A percentile compares a stretch with the other conserved stretches of the same genome.
Evolutionary conservation across 352 stramenopile genomes (phyloP).

Genomic region (Phytophthora pini): DNA sequence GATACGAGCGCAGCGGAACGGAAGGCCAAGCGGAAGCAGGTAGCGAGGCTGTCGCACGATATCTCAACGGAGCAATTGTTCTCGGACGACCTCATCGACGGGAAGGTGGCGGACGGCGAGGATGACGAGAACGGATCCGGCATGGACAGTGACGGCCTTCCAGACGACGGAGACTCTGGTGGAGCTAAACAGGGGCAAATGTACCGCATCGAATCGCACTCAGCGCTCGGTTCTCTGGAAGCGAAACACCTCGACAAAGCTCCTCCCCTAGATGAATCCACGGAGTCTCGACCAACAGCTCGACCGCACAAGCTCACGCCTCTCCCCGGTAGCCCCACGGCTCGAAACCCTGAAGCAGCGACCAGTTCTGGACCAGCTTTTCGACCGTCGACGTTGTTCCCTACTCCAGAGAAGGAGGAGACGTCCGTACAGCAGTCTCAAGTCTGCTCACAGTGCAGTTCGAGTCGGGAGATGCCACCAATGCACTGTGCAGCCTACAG

Average conservation of each 20-base stretch:
- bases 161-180: constrained; percentile 1
- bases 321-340: constrained; percentile 22
- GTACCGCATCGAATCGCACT: constrained; percentile 76
- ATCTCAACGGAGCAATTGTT: constrained; percentile 78
- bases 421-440: background rate
- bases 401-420: constrained; percentile 25
- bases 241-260: constrained; percentile 43
- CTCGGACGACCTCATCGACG: constrained; percentile 65
- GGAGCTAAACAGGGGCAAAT: constrained; percentile 29
- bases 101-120: constrained; percentile 61
- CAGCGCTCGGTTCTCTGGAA: constrained; percentile 61
- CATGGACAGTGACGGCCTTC: constrained; percentile 29
- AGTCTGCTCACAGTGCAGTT: constrained; percentile 47
- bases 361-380: constrained; percentile 8
- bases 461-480: constrained; percentile 59
- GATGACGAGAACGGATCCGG: constrained; percentile 52
- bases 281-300: constrained; percentile 10
- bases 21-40: constrained; percentile 24
- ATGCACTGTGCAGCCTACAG: constrained; percentile 66
- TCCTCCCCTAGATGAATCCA: constrained; percentile 3
- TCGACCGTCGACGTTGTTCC: constrained; percentile 7
- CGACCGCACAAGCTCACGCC: constrained; percentile 38
- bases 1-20: constrained; percentile 17
- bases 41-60: constrained; percentile 55
- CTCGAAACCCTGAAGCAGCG: constrained; percentile 11